A percentile compares a stretch with the other conserved stretches of the same genome.
These are phyloP conservation scores for Trametopsis cervina DNA, from an alignment of 768 basidiomycete genomes.

Conservation along the genomic window DNA sequence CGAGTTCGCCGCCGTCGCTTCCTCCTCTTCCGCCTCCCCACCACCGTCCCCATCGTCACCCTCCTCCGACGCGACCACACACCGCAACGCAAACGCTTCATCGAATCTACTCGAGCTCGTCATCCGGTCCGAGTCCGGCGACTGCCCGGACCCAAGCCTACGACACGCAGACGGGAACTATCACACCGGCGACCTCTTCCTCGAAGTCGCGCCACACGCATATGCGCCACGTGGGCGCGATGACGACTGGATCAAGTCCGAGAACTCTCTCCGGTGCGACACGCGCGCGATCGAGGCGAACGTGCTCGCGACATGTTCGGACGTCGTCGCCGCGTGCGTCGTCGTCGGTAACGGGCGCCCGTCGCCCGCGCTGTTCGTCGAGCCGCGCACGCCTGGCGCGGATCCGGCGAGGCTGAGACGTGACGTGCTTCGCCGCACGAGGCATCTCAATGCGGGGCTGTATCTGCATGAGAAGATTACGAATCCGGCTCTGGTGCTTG, in stretches of 20 bases:
- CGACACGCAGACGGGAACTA: conserved; percentile 56
- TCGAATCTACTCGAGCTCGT: conserved; percentile 49
- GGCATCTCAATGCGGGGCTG: conserved; percentile 59
- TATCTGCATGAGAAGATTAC: conserved; percentile 72
- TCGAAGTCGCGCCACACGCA: conserved; percentile 45
- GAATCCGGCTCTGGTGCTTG: conserved; percentile 51
- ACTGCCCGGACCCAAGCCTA: conserved; percentile 55
- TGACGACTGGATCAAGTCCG: conserved; percentile 77
- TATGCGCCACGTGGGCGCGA: conserved; percentile 62
- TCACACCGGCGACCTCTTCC: conserved; percentile 73
- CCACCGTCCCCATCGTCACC: conserved; percentile 15
- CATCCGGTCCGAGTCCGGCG: conserved; percentile 52
- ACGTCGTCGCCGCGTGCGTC: conserved; percentile 58
- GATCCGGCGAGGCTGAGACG: conserved; percentile 45
- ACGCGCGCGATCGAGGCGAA: conserved; percentile 63
- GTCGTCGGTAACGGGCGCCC: conserved; percentile 68
- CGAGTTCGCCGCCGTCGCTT: conserved; percentile 38
- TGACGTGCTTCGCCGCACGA: conserved; percentile 61
- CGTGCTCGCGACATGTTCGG: conserved; percentile 49
- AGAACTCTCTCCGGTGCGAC: conserved; percentile 65
- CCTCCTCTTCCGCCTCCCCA: conserved; percentile 37
- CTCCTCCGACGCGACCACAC: conserved; percentile 25
- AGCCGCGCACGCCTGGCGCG: conserved; percentile 32
- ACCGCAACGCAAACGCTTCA: conserved; percentile 43
- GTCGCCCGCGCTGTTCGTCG: conserved; percentile 66